Percentiles rank a stretch among this genome's conserved stretches.
Evolutionary conservation across 2,329 filamentous ascomycete species (phyloP).

Genomic region (Fusarium acutatum): DNA sequence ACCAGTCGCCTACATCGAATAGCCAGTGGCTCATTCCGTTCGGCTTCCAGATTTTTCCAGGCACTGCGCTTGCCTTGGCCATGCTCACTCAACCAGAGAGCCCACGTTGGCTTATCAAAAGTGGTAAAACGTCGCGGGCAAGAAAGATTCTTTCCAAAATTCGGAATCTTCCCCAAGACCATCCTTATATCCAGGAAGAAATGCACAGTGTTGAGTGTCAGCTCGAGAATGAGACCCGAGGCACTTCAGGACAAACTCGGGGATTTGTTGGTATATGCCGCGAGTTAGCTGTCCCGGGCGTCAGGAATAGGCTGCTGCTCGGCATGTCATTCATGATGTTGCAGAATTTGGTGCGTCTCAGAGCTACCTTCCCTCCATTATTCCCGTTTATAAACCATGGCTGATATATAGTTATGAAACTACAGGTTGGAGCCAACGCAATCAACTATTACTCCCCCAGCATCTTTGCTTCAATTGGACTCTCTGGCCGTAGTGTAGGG

Average conservation of each 20-base stretch:
- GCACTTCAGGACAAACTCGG: too few relatives aligned
- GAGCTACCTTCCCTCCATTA: too few relatives aligned
- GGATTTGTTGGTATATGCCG: too few relatives aligned
- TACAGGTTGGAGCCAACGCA: neutral
- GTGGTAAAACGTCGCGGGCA: neutral
- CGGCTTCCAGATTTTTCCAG: neutral
- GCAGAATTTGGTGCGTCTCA: too few relatives aligned
- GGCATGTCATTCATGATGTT: neutral
- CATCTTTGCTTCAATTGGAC: constrained; percentile 23
- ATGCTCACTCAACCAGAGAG: neutral
- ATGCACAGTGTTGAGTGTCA: too few relatives aligned
- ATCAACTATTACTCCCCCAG: constrained; percentile 9
- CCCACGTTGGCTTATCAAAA: neutral
- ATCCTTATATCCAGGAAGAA: too few relatives aligned
- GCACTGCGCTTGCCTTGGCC: neutral
- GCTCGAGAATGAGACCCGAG: too few relatives aligned
- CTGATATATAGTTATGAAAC: too few relatives aligned
- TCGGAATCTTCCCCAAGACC: too few relatives aligned
- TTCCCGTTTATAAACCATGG: too few relatives aligned
- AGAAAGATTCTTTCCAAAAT: neutral
- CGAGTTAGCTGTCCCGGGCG: too few relatives aligned
- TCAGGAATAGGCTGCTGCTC: neutral
- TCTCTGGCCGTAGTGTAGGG: constrained; percentile 10
- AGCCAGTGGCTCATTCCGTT: neutral
- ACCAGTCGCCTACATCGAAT: neutral